These are phyloP conservation scores for Aspergillus baeticus DNA, from an alignment of 495 filamentous ascomycete genomes.

Conservation along the genomic window DNA sequence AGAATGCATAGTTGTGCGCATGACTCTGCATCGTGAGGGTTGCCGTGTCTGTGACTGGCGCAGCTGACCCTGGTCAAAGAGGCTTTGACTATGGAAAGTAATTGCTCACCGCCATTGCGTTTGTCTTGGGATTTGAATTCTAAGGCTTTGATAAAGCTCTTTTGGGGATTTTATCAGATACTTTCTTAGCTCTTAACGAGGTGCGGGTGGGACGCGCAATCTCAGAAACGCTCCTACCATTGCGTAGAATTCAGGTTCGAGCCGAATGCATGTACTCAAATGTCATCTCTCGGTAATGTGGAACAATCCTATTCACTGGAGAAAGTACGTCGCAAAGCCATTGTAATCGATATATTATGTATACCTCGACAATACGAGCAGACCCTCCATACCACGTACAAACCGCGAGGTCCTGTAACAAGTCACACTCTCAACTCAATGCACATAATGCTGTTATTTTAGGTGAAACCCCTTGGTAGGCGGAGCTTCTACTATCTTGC, in stretches of 20 bases:
- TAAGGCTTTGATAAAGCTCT: background rate
- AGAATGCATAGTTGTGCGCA: conserved; percentile 16
- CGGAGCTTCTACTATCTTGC: background rate
- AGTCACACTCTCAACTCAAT: background rate
- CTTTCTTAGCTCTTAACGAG: background rate
- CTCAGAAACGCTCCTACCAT: too few species aligned
- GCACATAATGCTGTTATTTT: background rate
- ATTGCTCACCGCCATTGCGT: background rate
- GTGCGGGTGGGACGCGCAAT: too few species aligned
- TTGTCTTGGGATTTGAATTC: too few species aligned
- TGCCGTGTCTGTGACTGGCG: conserved; percentile 13
- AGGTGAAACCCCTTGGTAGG: background rate
- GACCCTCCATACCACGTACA: too few species aligned
- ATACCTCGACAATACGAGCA: background rate
- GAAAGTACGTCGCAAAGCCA: background rate
- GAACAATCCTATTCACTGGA: background rate
- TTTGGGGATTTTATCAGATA: background rate
- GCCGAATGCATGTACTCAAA: too few species aligned
- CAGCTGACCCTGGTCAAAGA: conserved; percentile 15
- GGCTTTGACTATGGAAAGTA: background rate
- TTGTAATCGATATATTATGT: background rate
- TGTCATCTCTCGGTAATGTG: too few species aligned
- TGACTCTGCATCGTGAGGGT: conserved; percentile 12
- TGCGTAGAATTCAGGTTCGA: too few species aligned
- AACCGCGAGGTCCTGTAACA: too few species aligned